Evolutionary conservation across 345 rosid genomes (phyloP).

Genomic region (Pelargonium nanum): DNA sequence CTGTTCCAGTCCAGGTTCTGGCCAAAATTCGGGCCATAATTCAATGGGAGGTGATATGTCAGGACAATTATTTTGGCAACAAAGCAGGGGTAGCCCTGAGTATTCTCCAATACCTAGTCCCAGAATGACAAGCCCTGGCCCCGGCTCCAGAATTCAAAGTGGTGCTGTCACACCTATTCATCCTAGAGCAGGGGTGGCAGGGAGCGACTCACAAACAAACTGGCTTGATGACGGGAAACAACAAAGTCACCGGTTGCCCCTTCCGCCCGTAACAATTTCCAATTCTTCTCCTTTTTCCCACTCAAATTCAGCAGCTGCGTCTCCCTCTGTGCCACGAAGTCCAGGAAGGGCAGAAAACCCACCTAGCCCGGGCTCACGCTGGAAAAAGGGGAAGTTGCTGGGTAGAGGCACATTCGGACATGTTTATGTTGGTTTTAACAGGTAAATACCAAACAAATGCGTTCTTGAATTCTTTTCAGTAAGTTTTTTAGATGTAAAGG

Average conservation of each 20-base stretch:
- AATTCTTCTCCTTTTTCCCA: conserved; percentile 76
- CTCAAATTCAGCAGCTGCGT: conserved; percentile 76
- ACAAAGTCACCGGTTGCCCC: conserved; percentile 82
- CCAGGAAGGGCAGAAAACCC: conserved; percentile 83
- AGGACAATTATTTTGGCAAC: conserved; percentile 84
- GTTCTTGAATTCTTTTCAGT: neutral
- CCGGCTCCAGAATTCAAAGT: conserved; percentile 91
- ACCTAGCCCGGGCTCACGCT: conserved; percentile 47
- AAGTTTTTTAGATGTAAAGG: neutral
- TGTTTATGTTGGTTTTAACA: conserved; percentile 67
- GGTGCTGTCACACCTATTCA: conserved; percentile 98
- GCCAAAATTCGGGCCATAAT: conserved; percentile 89
- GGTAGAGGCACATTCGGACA: conserved; percentile 86
- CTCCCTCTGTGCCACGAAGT: conserved; percentile 95
- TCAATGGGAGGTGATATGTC: conserved; percentile 94
- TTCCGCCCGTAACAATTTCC: conserved; percentile 65
- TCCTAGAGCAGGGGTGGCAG: conserved; percentile 76
- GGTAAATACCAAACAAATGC: conserved; percentile 19
- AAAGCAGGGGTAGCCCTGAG: conserved; percentile 92
- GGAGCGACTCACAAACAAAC: conserved; percentile 55
- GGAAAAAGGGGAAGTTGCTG: conserved; percentile 65
- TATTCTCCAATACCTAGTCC: conserved; percentile 94
- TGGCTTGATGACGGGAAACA: conserved; percentile 77
- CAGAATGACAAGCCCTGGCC: conserved; percentile 95
- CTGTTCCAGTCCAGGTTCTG: conserved; percentile 97